Evolutionary conservation across 192 early-diverging fungal genomes (phyloP).

Genomic region (Umbelopsis ramanniana): DNA sequence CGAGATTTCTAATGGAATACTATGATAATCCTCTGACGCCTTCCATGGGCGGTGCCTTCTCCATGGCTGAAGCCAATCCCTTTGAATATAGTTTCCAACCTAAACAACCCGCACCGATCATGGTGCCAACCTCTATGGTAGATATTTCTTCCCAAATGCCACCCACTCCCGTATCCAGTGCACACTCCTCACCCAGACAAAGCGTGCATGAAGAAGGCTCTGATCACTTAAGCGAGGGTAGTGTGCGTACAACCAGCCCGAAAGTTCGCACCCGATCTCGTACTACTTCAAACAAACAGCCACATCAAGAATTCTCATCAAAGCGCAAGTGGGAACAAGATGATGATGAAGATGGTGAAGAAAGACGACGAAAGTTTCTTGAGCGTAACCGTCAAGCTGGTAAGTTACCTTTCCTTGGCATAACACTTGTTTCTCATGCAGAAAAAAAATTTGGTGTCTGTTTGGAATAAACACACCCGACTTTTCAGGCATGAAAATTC

Average conservation of each 20-base stretch:
- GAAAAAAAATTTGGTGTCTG: no score
- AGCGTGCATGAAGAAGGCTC: constrained; percentile 4
- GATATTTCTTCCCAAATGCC: not conserved
- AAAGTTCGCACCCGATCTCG: constrained; percentile 7
- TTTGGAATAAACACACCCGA: no score
- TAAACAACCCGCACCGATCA: not conserved
- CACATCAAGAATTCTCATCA: not conserved
- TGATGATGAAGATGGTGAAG: constrained; percentile 33
- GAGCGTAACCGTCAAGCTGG: constrained; percentile 35
- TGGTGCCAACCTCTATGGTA: not conserved
- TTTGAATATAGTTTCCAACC: constrained; percentile 28
- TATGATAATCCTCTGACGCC: constrained; percentile 32
- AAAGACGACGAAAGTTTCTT: constrained; percentile 33
- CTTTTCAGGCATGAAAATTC: no score
- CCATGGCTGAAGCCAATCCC: constrained; percentile 29
- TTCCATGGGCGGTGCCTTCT: constrained; percentile 9
- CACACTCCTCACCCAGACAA: constrained; percentile 5
- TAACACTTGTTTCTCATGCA: constrained; percentile 1
- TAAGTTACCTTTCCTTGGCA: constrained; percentile 13
- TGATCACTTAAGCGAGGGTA: not conserved
- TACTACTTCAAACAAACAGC: not conserved
- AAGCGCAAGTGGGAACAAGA: constrained; percentile 10
- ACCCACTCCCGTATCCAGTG: not conserved
- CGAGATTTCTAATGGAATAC: constrained; percentile 35
- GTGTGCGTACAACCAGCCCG: not conserved